Evolutionary conservation across 805 yeast species (phyloP).

Genomic region (Isabelozyma gotoi): DNA sequence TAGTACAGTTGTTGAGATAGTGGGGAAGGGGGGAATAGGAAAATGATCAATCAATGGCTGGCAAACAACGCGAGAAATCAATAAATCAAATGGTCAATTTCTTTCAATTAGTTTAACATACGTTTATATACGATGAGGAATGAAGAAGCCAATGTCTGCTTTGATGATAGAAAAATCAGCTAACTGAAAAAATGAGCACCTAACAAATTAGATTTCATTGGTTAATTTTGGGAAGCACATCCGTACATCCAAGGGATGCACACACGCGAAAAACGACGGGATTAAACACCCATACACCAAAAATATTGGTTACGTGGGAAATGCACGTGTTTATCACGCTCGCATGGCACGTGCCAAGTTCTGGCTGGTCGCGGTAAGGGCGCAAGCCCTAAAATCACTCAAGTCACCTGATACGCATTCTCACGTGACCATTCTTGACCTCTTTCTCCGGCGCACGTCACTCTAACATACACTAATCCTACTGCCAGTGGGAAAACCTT

Average conservation of each 20-base stretch:
- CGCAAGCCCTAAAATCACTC: neutral
- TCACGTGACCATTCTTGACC: neutral
- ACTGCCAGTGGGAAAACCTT: neutral
- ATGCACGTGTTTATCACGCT: neutral
- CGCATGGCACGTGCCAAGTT: no score
- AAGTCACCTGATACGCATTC: neutral
- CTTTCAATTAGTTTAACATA: no score
- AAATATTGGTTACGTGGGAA: neutral
- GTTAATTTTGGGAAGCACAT: neutral
- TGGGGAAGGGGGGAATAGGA: neutral
- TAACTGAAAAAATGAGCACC: neutral
- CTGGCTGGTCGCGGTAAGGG: no score
- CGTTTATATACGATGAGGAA: neutral
- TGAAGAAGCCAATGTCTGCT: neutral
- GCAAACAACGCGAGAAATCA: no score
- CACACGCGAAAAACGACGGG: no score
- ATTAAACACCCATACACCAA: neutral
- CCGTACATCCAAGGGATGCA: neutral
- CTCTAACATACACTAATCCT: neutral
- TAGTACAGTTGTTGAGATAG: no score
- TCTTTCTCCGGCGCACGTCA: neutral
- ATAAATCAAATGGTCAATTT: no score
- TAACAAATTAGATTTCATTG: neutral
- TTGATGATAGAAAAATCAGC: neutral
- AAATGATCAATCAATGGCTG: neutral